Evolutionary conservation across 108 stramenopile species (phyloP).

Genomic region (Poteriospumella lacustris): DNA sequence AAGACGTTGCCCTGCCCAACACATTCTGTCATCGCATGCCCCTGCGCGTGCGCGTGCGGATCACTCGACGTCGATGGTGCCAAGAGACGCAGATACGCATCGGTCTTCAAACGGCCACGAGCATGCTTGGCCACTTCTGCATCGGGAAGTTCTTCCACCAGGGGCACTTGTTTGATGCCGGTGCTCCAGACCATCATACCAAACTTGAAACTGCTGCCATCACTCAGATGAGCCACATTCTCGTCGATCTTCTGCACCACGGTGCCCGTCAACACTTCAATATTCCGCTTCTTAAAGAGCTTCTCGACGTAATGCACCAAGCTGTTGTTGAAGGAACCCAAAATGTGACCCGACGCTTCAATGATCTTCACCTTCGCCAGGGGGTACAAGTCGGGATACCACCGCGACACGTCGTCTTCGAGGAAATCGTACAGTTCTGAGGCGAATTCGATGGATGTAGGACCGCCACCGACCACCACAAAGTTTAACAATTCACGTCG

Average conservation of each 20-base stretch:
- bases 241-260: constrained; percentile 62
- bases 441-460: constrained; percentile 89
- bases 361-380: constrained; percentile 76
- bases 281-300: constrained; percentile 59
- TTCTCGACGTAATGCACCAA: constrained; percentile 66
- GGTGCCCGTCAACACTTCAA: constrained; percentile 48
- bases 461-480: constrained; percentile 93
- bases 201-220: constrained; percentile 69
- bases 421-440: constrained; percentile 87
- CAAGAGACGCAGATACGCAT: neutral
- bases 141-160: neutral
- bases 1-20: constrained; percentile 57
- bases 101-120: neutral
- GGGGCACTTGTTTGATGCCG: constrained; percentile 6
- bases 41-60: constrained; percentile 36
- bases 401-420: constrained; percentile 66
- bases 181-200: constrained; percentile 64
- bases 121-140: neutral
- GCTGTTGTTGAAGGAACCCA: constrained; percentile 77
- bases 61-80: neutral
- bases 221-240: constrained; percentile 62
- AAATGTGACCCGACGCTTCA: constrained; percentile 77
- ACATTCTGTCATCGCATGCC: constrained; percentile 87
- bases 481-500: constrained; percentile 78
- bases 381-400: constrained; percentile 73